A percentile compares a stretch with the other conserved stretches of the same genome.
Conservation (phyloP, 2,329 filamentous ascomycete species). For the Westerdykella aurantiaca region DNA sequence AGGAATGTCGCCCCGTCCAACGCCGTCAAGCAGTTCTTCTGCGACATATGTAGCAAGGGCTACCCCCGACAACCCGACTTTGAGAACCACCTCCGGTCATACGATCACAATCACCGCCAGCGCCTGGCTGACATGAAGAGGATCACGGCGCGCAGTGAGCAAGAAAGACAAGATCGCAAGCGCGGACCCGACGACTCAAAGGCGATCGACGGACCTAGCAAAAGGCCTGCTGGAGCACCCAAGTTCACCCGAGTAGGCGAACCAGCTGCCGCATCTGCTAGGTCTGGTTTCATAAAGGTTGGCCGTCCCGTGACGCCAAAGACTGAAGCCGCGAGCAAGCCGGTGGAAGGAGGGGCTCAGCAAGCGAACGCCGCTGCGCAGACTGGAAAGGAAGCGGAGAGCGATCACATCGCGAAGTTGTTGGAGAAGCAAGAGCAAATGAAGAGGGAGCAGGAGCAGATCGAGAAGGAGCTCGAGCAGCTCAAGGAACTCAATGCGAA, state of each 20-base stretch:
- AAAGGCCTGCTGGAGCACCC: conserved; percentile 14
- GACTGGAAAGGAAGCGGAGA: conserved; percentile 2
- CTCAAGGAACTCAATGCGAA: conserved; percentile 6
- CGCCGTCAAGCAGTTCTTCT: conserved; percentile 34
- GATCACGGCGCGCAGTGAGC: conserved; percentile 18
- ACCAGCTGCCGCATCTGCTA: conserved; percentile 9
- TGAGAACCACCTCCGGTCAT: conserved; percentile 87
- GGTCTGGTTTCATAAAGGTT: conserved; percentile 59
- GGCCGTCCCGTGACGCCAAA: conserved; percentile 40
- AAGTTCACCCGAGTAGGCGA: conserved; percentile 26
- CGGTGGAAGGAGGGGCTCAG: background rate
- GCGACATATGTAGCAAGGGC: conserved; percentile 80
- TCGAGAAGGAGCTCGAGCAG: conserved; percentile 6
- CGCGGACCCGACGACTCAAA: conserved; percentile 16
- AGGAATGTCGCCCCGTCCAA: conserved; percentile 42
- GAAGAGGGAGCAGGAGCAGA: conserved; percentile 2
- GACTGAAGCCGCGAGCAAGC: background rate
- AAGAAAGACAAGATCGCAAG: conserved; percentile 20
- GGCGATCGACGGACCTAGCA: conserved; percentile 16
- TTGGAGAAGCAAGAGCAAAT: conserved; percentile 8
- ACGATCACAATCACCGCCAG: conserved; percentile 77
- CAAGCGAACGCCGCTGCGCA: background rate
- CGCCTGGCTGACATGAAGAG: conserved; percentile 83
- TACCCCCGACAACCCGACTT: conserved; percentile 95
- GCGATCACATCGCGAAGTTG: background rate